Evolutionary conservation across 257 asterid genomes (phyloP).

Genomic region (Avicennia marina): DNA sequence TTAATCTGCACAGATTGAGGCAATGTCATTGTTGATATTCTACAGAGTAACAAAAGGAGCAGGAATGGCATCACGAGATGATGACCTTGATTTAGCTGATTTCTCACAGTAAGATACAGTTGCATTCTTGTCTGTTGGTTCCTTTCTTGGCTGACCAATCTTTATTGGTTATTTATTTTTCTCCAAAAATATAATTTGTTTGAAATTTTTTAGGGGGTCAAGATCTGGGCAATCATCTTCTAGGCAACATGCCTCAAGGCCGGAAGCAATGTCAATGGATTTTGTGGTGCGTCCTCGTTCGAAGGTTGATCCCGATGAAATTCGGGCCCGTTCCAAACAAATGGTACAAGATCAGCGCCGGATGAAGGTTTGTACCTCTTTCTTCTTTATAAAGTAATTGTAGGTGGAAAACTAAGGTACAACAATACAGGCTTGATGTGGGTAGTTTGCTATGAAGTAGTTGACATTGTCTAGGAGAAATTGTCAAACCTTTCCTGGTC

Average conservation of each 20-base stretch:
- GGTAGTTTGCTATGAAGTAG: too few relatives aligned
- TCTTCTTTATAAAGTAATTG: background rate
- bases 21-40: slow-evolving; percentile 20
- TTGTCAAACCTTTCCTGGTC: too few relatives aligned
- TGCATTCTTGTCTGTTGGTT: background rate
- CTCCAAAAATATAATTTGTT: background rate
- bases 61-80: slow-evolving; percentile 69
- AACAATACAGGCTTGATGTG: too few relatives aligned
- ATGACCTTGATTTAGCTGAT: slow-evolving; percentile 76
- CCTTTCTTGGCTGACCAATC: background rate
- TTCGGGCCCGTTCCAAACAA: slow-evolving; percentile 75
- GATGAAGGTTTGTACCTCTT: slow-evolving; percentile 50
- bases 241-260: slow-evolving; percentile 55
- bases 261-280: slow-evolving; percentile 87
- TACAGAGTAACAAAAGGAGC: slow-evolving; percentile 57
- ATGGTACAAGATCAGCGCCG: slow-evolving; percentile 70
- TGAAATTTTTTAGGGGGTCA: slow-evolving; percentile 46
- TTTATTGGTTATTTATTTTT: background rate
- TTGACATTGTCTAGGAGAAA: too few relatives aligned
- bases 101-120: slow-evolving; percentile 37
- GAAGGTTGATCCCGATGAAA: slow-evolving; percentile 84
- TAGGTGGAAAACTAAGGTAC: too few relatives aligned
- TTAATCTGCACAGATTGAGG: slow-evolving; percentile 11
- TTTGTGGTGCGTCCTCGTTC: slow-evolving; percentile 92
- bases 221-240: slow-evolving; percentile 73